These are phyloP conservation scores for Alnus glutinosa DNA, from an alignment of 306 rosid species.

Conservation along the genomic window DNA sequence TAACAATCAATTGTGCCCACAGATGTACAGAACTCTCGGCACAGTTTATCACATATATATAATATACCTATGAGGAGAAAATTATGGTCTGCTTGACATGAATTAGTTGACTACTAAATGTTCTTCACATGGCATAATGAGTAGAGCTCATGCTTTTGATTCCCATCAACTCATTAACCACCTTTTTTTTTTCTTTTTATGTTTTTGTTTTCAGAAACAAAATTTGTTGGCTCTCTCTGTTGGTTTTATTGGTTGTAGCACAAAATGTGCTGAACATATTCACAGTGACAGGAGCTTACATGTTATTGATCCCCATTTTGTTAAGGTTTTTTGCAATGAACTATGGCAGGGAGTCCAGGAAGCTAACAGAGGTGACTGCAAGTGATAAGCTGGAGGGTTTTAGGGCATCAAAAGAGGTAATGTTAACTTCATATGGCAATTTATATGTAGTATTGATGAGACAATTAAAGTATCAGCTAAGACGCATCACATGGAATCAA, in stretches of 20 bases:
- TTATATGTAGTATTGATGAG: neutral
- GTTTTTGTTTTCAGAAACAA: neutral
- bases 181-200: neutral
- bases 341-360: conserved; percentile 61
- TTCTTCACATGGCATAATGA: neutral
- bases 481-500: neutral
- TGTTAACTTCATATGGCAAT: conserved; percentile 21
- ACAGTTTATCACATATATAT: neutral
- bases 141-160: neutral
- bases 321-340: neutral
- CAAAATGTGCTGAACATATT: neutral
- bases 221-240: neutral
- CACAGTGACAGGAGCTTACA: neutral
- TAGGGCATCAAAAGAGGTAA: conserved; percentile 94
- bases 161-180: neutral
- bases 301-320: neutral
- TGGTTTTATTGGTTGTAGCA: neutral
- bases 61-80: neutral
- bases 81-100: neutral
- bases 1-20: neutral
- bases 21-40: neutral
- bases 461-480: neutral
- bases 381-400: conserved; percentile 92
- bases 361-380: conserved; percentile 86
- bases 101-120: neutral